phyloP scores from a whole-genome alignment of 768 basidiomycete genomes.

The Rhizopogon roseolus region DNA sequence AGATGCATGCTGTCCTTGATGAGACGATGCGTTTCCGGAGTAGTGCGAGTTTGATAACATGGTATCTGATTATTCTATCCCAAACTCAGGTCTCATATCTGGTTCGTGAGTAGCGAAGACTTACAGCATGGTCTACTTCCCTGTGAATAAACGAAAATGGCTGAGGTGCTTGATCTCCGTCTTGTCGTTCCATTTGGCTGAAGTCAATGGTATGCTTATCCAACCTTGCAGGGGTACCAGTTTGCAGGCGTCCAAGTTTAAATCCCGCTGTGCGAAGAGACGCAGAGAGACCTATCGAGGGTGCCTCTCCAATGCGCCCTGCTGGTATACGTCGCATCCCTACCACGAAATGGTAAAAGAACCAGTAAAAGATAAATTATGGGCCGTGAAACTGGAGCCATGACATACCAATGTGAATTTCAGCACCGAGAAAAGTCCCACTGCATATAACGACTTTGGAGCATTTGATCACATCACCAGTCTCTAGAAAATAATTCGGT shows the following conservation, averaged over 20 bases:
- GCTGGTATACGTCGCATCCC: conserved; percentile 74
- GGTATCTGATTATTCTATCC: conserved; percentile 66
- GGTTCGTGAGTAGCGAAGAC: conserved; percentile 9
- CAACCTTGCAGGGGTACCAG: conserved; percentile 82
- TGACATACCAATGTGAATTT: conserved; percentile 77
- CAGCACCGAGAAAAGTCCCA: conserved; percentile 87
- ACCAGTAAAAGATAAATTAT: not conserved
- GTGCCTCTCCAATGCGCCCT: conserved; percentile 68
- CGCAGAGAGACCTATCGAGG: conserved; percentile 69
- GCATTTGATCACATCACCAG: conserved; percentile 70
- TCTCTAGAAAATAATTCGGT: conserved; percentile 39
- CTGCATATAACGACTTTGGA: conserved; percentile 85
- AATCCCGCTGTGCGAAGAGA: conserved; percentile 76
- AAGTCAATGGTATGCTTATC: conserved; percentile 71
- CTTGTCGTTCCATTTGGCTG: conserved; percentile 51
- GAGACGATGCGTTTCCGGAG: conserved; percentile 66
- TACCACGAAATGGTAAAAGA: conserved; percentile 16
- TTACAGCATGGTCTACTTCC: conserved; percentile 66
- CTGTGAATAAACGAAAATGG: conserved; percentile 77
- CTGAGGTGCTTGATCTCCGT: conserved; percentile 57
- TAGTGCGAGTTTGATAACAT: conserved; percentile 75
- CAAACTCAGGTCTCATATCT: not conserved
- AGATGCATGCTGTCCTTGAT: conserved; percentile 71
- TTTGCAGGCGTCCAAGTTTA: conserved; percentile 78
- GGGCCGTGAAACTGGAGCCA: not conserved